Evolutionary conservation across 176 grass and related monocot genomes (phyloP).

Genomic region (Lolium multiflorum): DNA sequence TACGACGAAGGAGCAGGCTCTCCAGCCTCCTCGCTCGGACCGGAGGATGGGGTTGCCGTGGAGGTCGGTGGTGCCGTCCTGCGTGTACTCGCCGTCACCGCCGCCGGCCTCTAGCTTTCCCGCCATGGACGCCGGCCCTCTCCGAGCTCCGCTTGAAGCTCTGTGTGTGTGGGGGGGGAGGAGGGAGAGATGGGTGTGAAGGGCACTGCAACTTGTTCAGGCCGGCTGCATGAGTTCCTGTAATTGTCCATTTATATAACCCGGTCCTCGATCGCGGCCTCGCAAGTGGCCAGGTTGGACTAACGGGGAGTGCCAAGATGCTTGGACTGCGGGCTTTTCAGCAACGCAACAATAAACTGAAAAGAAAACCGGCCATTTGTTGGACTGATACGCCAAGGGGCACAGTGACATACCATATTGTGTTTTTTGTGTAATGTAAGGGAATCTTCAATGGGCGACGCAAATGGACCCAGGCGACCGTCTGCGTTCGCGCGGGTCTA

Average conservation of each 20-base stretch:
- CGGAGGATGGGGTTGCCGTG: conserved; percentile 81
- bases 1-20: conserved; percentile 84
- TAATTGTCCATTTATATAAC: conserved; percentile 34
- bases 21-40: conserved; percentile 82
- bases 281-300: neutral
- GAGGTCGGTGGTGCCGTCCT: conserved; percentile 90
- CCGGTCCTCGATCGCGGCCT: neutral
- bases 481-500: too few species aligned
- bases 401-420: neutral
- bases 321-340: neutral
- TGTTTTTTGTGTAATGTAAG: neutral
- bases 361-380: neutral
- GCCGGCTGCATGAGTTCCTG: neutral
- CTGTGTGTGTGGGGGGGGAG: neutral
- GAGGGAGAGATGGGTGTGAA: neutral
- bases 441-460: too few species aligned
- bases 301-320: neutral
- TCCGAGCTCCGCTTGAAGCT: neutral
- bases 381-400: neutral
- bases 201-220: neutral
- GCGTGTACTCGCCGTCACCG: conserved; percentile 66
- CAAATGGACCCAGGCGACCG: too few species aligned
- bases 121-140: conserved; percentile 56
- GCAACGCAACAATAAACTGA: neutral
- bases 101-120: conserved; percentile 39